Base-by-base conservation (phyloP, 345 rosid genomes). In the Zanthoxylum bungeanum region DNA sequence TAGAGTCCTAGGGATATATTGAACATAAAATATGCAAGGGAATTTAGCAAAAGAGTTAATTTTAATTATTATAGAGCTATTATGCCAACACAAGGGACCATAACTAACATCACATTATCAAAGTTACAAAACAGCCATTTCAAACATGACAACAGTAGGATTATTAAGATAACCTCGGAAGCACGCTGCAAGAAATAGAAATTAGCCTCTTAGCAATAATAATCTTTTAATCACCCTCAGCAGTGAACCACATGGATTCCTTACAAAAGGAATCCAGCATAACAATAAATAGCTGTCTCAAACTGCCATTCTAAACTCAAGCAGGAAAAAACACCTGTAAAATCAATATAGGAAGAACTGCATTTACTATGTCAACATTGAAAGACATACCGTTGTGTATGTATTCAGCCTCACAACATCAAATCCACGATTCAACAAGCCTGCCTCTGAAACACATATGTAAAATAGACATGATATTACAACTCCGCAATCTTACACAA, bases 381-480 rank as follows among this genome's bases (percentile, higher is more conserved):
- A 40, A 77, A 24, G 50, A 82, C 93, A 89, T 84, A 95, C 99
- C 7, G 99, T 95, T 52, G 93, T 84, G 77, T 95, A 95, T 34
- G 99, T 91, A 73, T 95, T 92, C 67, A 95, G 85, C 81, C 99
- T 91, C 66, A 85, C 52, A 65, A 95, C 98, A 73, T 95, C 87
- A 83, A 92, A 95, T 50, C 98, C 99, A 73, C 99, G 98, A 69
- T 72, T 79, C 28, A 83, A 88, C 70, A 95, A 79, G 63, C 93
- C 92, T 74, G 87, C 90, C 82, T 91, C 99, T 95, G 93, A 73
- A 85, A 80, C 39, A 77, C 51, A 83, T 37, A 60, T 49, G 68
- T 21, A 76, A 69, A 46, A 49, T 8, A 55, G 44, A 65, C 31
- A 49, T 40, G 67, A 28, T 17, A 42, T 49, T 24, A 44, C 25